Evolutionary conservation across 1,284 basidiomycete species (phyloP).

Genomic region (Moesziomyces globuligerus): DNA sequence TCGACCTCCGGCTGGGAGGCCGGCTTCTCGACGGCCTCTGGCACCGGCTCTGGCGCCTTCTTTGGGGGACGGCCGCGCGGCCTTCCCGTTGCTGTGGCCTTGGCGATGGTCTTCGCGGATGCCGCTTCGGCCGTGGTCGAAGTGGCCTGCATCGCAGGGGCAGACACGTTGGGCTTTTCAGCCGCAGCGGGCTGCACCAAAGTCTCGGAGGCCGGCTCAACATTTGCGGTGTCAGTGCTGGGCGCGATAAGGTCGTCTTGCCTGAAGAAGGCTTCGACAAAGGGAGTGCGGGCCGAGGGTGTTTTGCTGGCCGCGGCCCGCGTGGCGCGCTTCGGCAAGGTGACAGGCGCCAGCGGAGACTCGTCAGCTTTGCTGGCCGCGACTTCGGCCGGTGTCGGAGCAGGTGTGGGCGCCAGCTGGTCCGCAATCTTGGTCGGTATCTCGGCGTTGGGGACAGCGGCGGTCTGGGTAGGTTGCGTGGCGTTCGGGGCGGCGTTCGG

Average conservation of each 20-base stretch:
- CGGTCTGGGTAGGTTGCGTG: background rate
- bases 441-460: too few relatives aligned
- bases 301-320: too few relatives aligned
- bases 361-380: background rate
- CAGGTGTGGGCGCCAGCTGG: too few relatives aligned
- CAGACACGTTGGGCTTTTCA: background rate
- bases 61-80: slow-evolving; percentile 9
- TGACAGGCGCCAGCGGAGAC: too few relatives aligned
- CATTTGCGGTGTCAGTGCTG: too few relatives aligned
- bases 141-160: background rate
- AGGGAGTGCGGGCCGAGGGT: too few relatives aligned
- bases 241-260: too few relatives aligned
- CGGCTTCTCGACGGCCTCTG: background rate
- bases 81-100: slow-evolving; percentile 3
- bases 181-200: too few relatives aligned
- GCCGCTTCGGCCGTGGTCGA: background rate
- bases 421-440: too few relatives aligned
- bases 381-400: background rate
- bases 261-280: too few relatives aligned
- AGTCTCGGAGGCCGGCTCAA: too few relatives aligned
- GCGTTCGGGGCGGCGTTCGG: background rate
- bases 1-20: background rate
- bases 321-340: too few relatives aligned
- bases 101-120: background rate
- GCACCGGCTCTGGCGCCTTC: slow-evolving; percentile 3